Percentiles rank a stretch among this genome's conserved stretches.
Evolutionary conservation across 306 rosid genomes (phyloP).

Genomic region (Dryas alaskensis): DNA sequence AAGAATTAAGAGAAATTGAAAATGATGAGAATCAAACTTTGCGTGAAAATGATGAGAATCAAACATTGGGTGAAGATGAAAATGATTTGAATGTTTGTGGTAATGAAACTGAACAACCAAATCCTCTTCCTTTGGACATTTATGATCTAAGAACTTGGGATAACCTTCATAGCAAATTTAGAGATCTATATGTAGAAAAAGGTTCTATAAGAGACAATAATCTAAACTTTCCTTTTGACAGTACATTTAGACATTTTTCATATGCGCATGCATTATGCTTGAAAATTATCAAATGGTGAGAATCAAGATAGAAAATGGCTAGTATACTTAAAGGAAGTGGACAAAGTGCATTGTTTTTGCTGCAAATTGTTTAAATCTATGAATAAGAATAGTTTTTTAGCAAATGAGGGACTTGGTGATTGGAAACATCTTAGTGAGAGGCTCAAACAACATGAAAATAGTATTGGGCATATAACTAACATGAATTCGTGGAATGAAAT

Average conservation of each 20-base stretch:
- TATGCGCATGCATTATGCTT: background rate
- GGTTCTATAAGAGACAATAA: background rate
- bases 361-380: background rate
- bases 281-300: background rate
- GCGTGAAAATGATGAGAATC: too few species aligned
- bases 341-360: constrained; percentile 5
- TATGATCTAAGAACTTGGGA: background rate
- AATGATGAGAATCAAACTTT: too few species aligned
- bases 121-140: background rate
- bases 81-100: too few species aligned
- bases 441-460: background rate
- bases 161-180: too few species aligned
- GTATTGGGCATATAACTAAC: background rate
- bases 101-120: too few species aligned
- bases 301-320: constrained; percentile 3
- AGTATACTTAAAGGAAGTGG: background rate
- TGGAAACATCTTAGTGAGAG: background rate
- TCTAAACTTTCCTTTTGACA: background rate
- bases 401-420: background rate
- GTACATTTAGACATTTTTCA: background rate
- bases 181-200: background rate
- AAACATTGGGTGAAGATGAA: too few species aligned
- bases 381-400: background rate
- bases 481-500: background rate
- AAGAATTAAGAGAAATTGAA: too few species aligned